Evolutionary conservation across 352 stramenopile genomes (phyloP), one percentile per base, ranked within the genome.

Genomic region (Peronosclerospora sorghi): DNA sequence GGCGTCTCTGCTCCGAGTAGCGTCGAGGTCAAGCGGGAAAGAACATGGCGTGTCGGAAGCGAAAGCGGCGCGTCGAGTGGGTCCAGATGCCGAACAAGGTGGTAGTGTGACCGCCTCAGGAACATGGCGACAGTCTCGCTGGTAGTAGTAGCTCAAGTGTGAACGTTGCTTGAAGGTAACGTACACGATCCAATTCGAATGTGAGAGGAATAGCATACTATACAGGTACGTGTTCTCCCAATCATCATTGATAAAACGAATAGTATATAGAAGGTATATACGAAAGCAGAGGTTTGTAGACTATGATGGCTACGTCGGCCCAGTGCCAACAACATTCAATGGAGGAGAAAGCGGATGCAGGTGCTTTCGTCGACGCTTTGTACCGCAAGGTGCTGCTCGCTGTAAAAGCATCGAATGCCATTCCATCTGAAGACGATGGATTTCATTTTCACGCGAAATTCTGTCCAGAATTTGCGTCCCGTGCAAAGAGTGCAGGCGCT

Each of bases 391-490:
- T 87, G 46, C 45, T 87, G 43, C 63, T 82, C 18, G 64, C 65
- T 5, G 80, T 92, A 14, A 92, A 92, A 59, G 80, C 76, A 6
- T 86, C 80, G 30, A 92, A 92, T 54, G 72, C 41, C 0, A 60
- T 92, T 15, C 66, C 71, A 15, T 84, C 57, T 6, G 77, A 88
- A 41, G 75, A 92, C 43, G 80, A 92, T 45, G 80, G 83, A 21
- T 92, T 83, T 47, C 70, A 92, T 53, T 92, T 73, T 56, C 75
- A 92, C 54, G 54, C 51, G 49, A 73, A 86, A 49, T 89, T 89
- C 54, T 87, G 68, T 53, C 36, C 57, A 30, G 65, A 62, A 8
- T 87, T 87, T 35, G 47, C 62, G 5, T 20, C 60, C 8, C 54
- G 66, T 14, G 59, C 66, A 35, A 60, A 65, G 14, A 21, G 41